phyloP scores from a whole-genome alignment of 441 rosid species.

The Mallotus repandus region DNA sequence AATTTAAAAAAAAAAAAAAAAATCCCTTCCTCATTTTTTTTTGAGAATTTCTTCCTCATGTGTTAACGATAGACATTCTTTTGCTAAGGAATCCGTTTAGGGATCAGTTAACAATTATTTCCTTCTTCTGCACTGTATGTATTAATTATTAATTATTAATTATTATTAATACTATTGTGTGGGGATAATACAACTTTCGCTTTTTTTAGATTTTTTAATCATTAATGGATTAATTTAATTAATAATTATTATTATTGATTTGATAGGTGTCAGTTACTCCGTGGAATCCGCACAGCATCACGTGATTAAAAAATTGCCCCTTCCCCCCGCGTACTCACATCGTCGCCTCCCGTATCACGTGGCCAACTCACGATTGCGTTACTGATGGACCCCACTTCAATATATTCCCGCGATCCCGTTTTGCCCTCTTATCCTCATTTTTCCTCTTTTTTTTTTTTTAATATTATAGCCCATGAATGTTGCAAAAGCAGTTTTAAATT shows the following conservation, averaged over 20 bases:
- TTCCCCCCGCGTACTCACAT: conserved; percentile 36
- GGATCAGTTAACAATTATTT: conserved; percentile 73
- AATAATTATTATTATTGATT: background rate
- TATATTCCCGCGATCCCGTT: conserved; percentile 41
- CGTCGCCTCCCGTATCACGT: conserved; percentile 70
- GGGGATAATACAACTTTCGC: conserved; percentile 19
- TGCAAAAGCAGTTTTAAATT: too few relatives aligned
- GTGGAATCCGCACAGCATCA: conserved; percentile 53
- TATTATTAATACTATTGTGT: background rate
- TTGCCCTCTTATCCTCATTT: background rate
- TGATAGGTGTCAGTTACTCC: conserved; percentile 49
- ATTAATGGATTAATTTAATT: too few relatives aligned
- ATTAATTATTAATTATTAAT: too few relatives aligned
- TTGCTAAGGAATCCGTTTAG: conserved; percentile 61
- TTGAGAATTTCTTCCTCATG: background rate
- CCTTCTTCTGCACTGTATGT: conserved; percentile 12
- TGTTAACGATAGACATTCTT: conserved; percentile 49
- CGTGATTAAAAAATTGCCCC: conserved; percentile 54
- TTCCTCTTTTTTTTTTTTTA: background rate
- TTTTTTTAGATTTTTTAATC: background rate
- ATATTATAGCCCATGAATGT: too few relatives aligned
- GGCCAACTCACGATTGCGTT: conserved; percentile 69
- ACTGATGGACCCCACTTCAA: conserved; percentile 44
- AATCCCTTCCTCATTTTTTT: background rate
- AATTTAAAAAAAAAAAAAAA: too few relatives aligned